Evolutionary conservation across 495 filamentous ascomycete genomes (phyloP).

Genomic region (Staphylotrichum longicolle): DNA sequence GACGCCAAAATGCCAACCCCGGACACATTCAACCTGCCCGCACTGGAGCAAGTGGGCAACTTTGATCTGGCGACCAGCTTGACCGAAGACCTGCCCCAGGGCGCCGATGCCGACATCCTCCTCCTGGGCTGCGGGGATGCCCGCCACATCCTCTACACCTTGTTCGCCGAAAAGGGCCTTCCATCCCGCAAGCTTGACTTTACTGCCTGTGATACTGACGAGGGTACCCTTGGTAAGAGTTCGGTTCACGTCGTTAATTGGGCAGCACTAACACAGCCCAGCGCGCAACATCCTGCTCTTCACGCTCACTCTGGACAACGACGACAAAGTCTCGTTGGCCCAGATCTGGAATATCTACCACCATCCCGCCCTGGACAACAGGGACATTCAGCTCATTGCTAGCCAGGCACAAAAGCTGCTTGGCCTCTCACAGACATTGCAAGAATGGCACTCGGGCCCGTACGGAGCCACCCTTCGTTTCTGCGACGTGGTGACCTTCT

Average conservation of each 20-base stretch:
- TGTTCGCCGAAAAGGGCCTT: conserved; percentile 32
- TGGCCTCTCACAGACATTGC: conserved; percentile 32
- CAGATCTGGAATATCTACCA: conserved; percentile 57
- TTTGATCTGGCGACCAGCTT: conserved; percentile 53
- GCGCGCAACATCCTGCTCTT: conserved; percentile 55
- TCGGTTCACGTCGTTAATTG: not conserved
- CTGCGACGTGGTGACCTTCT: conserved; percentile 35
- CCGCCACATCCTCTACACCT: conserved; percentile 51
- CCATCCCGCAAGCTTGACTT: conserved; percentile 33
- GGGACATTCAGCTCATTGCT: conserved; percentile 36
- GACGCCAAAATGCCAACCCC: conserved; percentile 28
- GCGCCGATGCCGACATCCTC: conserved; percentile 47
- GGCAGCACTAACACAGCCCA: conserved; percentile 24
- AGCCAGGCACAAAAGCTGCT: conserved; percentile 44
- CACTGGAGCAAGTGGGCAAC: conserved; percentile 48
- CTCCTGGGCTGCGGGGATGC: conserved; percentile 54
- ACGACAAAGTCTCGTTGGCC: conserved; percentile 21
- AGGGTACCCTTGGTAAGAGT: conserved; percentile 46
- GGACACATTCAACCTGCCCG: conserved; percentile 2
- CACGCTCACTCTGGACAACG: conserved; percentile 44
- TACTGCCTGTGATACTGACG: conserved; percentile 48
- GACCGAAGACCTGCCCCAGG: conserved; percentile 47
- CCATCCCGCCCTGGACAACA: conserved; percentile 45
- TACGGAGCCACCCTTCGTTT: conserved; percentile 41
- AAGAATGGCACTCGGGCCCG: conserved; percentile 36